Percentiles rank a stretch among this genome's conserved stretches.
phyloP scores from a whole-genome alignment of 1,284 basidiomycete genomes.

The Malassezia brasiliensis region DNA sequence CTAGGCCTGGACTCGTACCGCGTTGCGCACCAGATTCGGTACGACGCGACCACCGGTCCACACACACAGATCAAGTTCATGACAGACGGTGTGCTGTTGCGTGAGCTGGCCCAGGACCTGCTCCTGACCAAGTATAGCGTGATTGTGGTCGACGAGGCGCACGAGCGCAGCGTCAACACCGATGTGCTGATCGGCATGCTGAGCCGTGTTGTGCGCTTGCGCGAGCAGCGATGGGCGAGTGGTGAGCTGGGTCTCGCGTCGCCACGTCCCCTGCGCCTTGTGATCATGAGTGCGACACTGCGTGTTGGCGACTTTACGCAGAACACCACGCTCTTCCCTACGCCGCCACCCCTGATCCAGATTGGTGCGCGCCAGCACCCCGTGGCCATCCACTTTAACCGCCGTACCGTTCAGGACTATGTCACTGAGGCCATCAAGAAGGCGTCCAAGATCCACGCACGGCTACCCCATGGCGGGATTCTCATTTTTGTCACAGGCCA shows the following conservation, averaged over 20 bases:
- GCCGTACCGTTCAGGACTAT: conserved; percentile 76
- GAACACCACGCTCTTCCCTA: conserved; percentile 71
- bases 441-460: conserved; percentile 66
- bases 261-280: conserved; percentile 70
- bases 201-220: conserved; percentile 75
- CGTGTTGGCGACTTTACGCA: conserved; percentile 85
- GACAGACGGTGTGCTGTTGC: conserved; percentile 93
- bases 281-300: conserved; percentile 98
- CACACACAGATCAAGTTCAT: conserved; percentile 95
- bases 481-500: conserved; percentile 70
- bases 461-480: conserved; percentile 62
- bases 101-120: conserved; percentile 86
- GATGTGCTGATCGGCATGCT: conserved; percentile 94
- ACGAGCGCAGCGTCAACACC: conserved; percentile 95
- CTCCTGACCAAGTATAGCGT: conserved; percentile 76
- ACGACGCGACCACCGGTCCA: conserved; percentile 81
- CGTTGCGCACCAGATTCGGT: conserved; percentile 94
- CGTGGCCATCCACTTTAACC: conserved; percentile 86
- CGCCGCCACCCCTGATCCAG: conserved; percentile 77
- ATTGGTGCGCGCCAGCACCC: conserved; percentile 86
- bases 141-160: conserved; percentile 89
- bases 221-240: conserved; percentile 52
- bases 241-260: conserved; percentile 13
- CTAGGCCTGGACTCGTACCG: conserved; percentile 66
- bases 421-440: conserved; percentile 83